Conservation (phyloP, 2,329 filamentous ascomycete species). For the Lachnellula suecica region DNA sequence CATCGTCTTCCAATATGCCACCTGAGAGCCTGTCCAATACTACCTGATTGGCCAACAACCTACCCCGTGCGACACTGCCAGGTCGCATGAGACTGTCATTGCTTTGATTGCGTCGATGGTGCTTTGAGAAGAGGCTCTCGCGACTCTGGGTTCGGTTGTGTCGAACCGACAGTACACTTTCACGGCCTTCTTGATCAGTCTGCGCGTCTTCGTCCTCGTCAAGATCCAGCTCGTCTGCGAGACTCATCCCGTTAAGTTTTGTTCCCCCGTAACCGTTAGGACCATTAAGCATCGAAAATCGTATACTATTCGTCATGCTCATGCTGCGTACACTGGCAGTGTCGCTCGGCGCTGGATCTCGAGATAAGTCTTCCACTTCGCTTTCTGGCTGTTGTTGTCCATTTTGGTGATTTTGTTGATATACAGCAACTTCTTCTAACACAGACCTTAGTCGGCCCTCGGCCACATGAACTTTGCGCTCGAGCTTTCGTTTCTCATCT, state of each 20-base stretch:
- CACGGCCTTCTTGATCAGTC: conserved; percentile 69
- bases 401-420: conserved; percentile 55
- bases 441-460: conserved; percentile 83
- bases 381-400: conserved; percentile 47
- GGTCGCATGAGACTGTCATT: conserved; percentile 56
- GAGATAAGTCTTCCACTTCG: conserved; percentile 60
- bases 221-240: conserved; percentile 89
- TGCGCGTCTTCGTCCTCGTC: conserved; percentile 71
- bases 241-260: conserved; percentile 67
- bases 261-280: conserved; percentile 48
- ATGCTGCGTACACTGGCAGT: conserved; percentile 71
- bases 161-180: conserved; percentile 56
- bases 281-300: conserved; percentile 70
- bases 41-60: conserved; percentile 51
- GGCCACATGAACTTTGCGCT: conserved; percentile 85
- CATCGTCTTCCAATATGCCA: conserved; percentile 49
- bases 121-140: conserved; percentile 50
- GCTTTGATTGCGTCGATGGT: conserved; percentile 57
- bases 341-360: conserved; percentile 64
- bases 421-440: conserved; percentile 79
- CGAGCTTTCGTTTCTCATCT: conserved; percentile 75
- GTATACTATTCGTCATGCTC: conserved; percentile 70
- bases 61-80: conserved; percentile 54
- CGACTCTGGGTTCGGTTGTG: conserved; percentile 57
- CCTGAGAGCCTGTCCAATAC: conserved; percentile 57